These are phyloP conservation scores for Trametes cubensis DNA, from an alignment of 768 basidiomycete species.

Conservation along the genomic window DNA sequence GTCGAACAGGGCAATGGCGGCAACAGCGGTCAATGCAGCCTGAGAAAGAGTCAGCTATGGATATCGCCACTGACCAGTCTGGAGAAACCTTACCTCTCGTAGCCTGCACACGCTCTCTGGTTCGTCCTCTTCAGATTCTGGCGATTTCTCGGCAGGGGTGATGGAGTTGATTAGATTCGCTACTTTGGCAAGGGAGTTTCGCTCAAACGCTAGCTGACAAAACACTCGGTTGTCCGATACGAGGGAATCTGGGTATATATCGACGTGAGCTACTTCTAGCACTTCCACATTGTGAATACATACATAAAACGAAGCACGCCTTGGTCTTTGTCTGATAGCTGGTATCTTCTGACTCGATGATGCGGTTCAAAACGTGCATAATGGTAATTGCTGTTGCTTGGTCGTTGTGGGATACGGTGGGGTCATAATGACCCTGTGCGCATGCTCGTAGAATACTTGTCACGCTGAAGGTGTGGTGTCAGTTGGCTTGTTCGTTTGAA, in stretches of 20 bases:
- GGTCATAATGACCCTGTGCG: slow-evolving; percentile 33
- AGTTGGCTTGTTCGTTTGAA: background rate
- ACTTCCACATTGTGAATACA: slow-evolving; percentile 30
- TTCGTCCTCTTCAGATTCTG: slow-evolving; percentile 71
- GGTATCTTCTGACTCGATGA: slow-evolving; percentile 51
- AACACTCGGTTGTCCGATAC: slow-evolving; percentile 71
- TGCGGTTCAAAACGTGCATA: slow-evolving; percentile 69
- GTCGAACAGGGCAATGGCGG: slow-evolving; percentile 70
- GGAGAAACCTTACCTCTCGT: slow-evolving; percentile 56
- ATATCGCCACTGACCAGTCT: background rate
- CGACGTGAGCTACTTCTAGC: background rate
- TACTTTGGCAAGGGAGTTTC: slow-evolving; percentile 63
- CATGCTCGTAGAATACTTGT: slow-evolving; percentile 64
- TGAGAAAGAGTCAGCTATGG: slow-evolving; percentile 30
- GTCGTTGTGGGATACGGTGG: slow-evolving; percentile 37
- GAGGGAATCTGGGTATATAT: slow-evolving; percentile 52
- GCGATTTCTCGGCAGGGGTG: slow-evolving; percentile 48
- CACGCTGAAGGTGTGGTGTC: slow-evolving; percentile 42
- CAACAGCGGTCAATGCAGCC: slow-evolving; percentile 76
- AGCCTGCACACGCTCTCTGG: slow-evolving; percentile 58
- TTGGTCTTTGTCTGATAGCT: slow-evolving; percentile 51
- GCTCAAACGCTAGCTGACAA: slow-evolving; percentile 70
- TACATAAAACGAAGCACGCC: slow-evolving; percentile 79
- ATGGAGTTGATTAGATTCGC: slow-evolving; percentile 53
- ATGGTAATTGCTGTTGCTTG: slow-evolving; percentile 56